These are phyloP conservation scores for Dysphania ambrosioides DNA, from an alignment of 148 eudicot species.

Conservation along the genomic window DNA sequence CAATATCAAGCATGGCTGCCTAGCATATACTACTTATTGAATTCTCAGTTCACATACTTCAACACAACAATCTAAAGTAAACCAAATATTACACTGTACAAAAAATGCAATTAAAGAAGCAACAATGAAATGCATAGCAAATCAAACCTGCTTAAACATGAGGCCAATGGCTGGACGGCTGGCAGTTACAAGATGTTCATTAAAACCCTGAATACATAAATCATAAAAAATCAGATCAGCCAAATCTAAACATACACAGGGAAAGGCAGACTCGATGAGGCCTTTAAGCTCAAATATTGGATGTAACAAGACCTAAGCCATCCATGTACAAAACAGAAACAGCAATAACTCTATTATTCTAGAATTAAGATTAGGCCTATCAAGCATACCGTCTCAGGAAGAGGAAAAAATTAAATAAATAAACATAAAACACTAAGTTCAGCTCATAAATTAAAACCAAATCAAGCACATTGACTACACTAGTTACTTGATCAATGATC, in stretches of 20 bases:
- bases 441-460: not conserved
- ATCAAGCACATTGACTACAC: not conserved
- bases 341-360: not conserved
- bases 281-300: not conserved
- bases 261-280: not conserved
- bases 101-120: not conserved
- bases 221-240: conserved; percentile 13
- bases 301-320: not conserved
- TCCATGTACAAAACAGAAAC: not conserved
- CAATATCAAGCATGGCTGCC: not conserved
- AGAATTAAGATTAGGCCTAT: not conserved
- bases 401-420: too few relatives aligned
- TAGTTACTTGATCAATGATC: not conserved
- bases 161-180: conserved; percentile 90
- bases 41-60: not conserved
- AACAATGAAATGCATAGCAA: not conserved
- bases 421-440: not conserved
- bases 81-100: not conserved
- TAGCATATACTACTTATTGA: not conserved
- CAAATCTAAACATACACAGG: not conserved
- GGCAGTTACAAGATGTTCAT: conserved; percentile 88
- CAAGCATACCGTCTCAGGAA: not conserved
- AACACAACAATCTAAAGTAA: not conserved
- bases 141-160: conserved; percentile 93
- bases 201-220: conserved; percentile 67